phyloP scores from a whole-genome alignment of 345 rosid species.

The Clarkia xantiana region DNA sequence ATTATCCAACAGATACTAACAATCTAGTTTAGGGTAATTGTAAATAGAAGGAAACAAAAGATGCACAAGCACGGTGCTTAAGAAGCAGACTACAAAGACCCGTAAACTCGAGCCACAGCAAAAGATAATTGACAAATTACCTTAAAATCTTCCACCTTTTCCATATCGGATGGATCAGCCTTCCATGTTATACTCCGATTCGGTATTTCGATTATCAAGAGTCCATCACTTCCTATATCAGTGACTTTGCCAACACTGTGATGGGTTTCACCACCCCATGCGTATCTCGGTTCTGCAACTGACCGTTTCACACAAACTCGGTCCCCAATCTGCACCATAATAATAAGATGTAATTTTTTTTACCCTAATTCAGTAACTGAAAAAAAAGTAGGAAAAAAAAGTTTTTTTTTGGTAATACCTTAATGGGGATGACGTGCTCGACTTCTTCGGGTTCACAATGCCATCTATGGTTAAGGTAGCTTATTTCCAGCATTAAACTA shows the following conservation, averaged over 20 bases:
- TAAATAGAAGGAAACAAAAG: no score
- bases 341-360: no score
- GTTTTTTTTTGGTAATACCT: slow-evolving; percentile 19
- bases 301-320: slow-evolving; percentile 91
- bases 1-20: no score
- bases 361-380: no score
- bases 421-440: slow-evolving; percentile 78
- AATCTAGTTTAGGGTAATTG: no score
- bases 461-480: slow-evolving; percentile 84
- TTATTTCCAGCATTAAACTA: slow-evolving; percentile 71
- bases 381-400: no score
- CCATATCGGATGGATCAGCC: slow-evolving; percentile 99
- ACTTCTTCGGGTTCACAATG: slow-evolving; percentile 98
- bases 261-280: slow-evolving; percentile 99
- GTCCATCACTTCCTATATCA: slow-evolving; percentile 92
- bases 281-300: slow-evolving; percentile 96
- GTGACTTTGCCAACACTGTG: slow-evolving; percentile 91
- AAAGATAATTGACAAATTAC: slow-evolving; percentile 23
- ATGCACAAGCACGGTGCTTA: no score
- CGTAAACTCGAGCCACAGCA: background rate
- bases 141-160: slow-evolving; percentile 90
- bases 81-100: background rate
- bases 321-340: slow-evolving; percentile 62
- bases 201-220: slow-evolving; percentile 82
- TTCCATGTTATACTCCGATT: slow-evolving; percentile 84